Base-by-base conservation (phyloP, 202 grass and related monocot genomes). In the Carex arenaria region DNA sequence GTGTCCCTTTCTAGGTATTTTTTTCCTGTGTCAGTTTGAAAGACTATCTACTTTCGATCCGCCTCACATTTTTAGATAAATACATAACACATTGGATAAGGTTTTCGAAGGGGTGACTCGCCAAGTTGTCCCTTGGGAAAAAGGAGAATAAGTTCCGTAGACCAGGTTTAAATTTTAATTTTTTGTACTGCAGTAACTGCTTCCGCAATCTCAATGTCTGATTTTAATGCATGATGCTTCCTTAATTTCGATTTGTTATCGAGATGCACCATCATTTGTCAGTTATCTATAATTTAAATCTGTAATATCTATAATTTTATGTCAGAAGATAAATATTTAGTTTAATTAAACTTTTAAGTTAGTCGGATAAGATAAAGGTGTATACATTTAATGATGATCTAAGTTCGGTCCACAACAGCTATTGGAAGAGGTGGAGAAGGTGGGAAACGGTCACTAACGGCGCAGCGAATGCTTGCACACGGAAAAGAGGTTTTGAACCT, bases 401-500 rank as follows among this genome's bases (percentile, higher is more conserved):
- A 65, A 45, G 38, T 19, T 52, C 8, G 11, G 36, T 64, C 38
- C 65, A 36, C 10, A 31, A 47, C 14, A 17, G 9, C 1, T 47
- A 60, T 11, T n/a, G n/a, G 72, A 61, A 80, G 49, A 60, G 40
- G 53, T 23, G 19, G 42, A 6, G 70, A 38, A 65, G 55, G 67
- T 70, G 36, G 17, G 34, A 64, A 56, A 87, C 78, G 85, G 85
- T 87, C 56, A 20, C 49, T 65, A 72, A 74, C 63, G 47, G 79
- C 55, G 73, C 53, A 70, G 31, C 70, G 18, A 34, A 56, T 40
- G 20, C 82, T 82, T 23, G 32, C 45, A 47, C 15, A 59, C 75
- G 19, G 61, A 74, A 65, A 66, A 66, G 38, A 79, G 64, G 28
- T 70, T 87, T 87, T 81, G 57, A 87, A 87, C 71, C 85, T 87